These are phyloP conservation scores for Boehmeria nivea DNA, from an alignment of 306 rosid species.

Conservation along the genomic window DNA sequence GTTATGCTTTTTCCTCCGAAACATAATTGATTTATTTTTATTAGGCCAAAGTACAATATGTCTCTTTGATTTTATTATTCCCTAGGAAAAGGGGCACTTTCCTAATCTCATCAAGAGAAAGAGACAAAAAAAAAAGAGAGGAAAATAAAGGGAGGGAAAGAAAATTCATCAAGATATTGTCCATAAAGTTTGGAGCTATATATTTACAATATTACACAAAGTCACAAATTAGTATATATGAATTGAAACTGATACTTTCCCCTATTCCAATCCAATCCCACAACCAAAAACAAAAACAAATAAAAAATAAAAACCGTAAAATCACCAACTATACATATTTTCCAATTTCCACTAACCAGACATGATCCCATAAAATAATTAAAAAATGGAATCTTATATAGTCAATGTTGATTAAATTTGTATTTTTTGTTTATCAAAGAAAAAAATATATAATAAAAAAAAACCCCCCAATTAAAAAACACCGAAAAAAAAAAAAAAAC, in stretches of 20 bases:
- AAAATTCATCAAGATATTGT: slow-evolving; percentile 2
- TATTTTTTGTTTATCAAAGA: slow-evolving; percentile 6
- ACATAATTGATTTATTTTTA: too few species aligned
- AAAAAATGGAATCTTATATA: background rate
- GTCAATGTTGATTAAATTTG: slow-evolving; percentile 13
- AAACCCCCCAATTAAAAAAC: too few species aligned
- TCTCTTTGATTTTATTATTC: background rate
- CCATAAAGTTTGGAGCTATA: slow-evolving; percentile 11
- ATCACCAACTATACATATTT: background rate
- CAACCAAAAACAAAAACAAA: background rate
- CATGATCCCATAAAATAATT: too few species aligned
- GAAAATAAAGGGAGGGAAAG: background rate
- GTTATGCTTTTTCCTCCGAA: too few species aligned
- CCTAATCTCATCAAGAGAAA: slow-evolving; percentile 1
- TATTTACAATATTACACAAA: slow-evolving; percentile 2
- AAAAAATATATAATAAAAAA: background rate
- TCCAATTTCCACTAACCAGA: too few species aligned
- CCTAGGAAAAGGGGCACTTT: slow-evolving; percentile 1
- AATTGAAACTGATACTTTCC: background rate
- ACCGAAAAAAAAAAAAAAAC: slow-evolving; percentile 23
- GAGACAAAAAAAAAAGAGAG: background rate
- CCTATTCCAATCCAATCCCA: background rate
- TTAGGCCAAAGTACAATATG: background rate
- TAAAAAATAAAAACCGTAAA: background rate
- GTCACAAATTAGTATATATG: background rate